Base-by-base conservation (phyloP, 306 rosid genomes). In the Pueraria montana region DNA sequence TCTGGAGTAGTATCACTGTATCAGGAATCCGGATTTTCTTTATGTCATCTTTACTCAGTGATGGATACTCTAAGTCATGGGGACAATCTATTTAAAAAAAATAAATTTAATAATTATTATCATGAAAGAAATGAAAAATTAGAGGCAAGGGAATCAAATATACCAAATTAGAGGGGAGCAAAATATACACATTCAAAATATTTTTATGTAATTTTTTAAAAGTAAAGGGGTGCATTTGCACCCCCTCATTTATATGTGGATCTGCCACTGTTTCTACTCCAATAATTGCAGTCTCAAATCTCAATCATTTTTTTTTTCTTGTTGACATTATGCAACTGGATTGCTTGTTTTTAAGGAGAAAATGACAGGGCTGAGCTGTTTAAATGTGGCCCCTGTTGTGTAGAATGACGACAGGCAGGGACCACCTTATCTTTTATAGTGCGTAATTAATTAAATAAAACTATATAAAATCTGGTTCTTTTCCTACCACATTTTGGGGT, bases 301-400 rank as follows among this genome's bases (percentile, higher is more conserved):
- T 64, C 23, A 32, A 32, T 64, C 11, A 20, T 26, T 17, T 16
- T 11, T 40, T 30, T 21, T 61, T 48, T 43, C 40, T 14, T 27
- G 73, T 48, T 83, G 72, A 55, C 30, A 66, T 27, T 34, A 50
- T 36, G 76, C 55, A 26, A 38, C 38, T 42, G 9, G 40, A 24
- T 86, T 43, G 64, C 69, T 49, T 74, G 68, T 1, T 77, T 40
- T 64, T 58, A 9, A 6, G 34, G 65, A 75, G 78, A 69, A 59
- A 23, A 38, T 68, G 79, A 81, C 74, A 62, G 17, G 80, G 78
- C 76, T 84, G 68, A 72, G 86, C 62, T 84, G 81, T 82, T 82
- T 66, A 30, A 64, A 82, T 27, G 38, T 89, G 89, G 68, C 14
- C 89, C 87, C 86, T 68, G 72, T 55, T 83, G 85, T 89, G 88